Evolutionary conservation across 345 rosid species (phyloP).

Genomic region (Murraya paniculata): DNA sequence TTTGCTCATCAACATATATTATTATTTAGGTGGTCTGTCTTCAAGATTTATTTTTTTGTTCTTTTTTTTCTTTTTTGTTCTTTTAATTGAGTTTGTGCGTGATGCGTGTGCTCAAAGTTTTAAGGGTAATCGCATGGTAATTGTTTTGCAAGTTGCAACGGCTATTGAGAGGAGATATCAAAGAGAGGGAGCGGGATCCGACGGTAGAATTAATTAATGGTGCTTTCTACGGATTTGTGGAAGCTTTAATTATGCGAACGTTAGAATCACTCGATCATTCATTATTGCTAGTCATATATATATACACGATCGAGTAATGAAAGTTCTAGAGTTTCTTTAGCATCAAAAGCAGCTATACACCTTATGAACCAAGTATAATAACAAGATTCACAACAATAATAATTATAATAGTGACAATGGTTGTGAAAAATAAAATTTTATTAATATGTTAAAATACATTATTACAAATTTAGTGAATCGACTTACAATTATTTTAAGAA

Average conservation of each 20-base stretch:
- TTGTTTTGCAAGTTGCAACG: neutral
- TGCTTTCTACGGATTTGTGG: neutral
- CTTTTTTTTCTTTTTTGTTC: no score
- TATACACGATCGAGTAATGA: neutral
- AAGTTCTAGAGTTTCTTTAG: neutral
- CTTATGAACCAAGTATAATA: no score
- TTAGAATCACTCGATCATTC: neutral
- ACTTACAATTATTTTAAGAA: no score
- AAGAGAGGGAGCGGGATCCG: neutral
- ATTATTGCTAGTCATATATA: neutral
- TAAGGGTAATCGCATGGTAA: neutral
- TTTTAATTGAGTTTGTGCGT: neutral
- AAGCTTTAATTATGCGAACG: neutral
- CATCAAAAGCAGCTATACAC: neutral
- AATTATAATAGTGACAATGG: no score
- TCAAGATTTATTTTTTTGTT: no score
- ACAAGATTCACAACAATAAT: no score
- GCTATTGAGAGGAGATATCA: neutral
- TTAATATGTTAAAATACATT: no score
- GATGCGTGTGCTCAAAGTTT: neutral
- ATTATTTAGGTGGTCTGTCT: neutral
- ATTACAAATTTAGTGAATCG: no score
- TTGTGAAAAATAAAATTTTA: no score
- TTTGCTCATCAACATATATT: neutral
- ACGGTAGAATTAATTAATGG: neutral